Conservation (phyloP, 352 stramenopile genomes). For the Globisporangium sylvaticum region DNA sequence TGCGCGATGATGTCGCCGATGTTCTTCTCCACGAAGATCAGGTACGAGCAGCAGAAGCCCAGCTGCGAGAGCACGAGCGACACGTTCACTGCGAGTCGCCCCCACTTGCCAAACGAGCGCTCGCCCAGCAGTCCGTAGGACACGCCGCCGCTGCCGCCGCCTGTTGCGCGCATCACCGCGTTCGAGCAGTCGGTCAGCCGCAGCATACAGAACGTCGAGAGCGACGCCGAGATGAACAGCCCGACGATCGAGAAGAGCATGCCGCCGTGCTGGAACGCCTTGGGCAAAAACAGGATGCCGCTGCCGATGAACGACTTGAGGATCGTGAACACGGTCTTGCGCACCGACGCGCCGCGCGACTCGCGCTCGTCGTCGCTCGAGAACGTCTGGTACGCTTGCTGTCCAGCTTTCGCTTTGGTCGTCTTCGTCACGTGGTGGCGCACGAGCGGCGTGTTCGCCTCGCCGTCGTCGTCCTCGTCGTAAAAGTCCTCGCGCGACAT, state of each 20-base stretch:
- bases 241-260: conserved; percentile 64
- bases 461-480: conserved; percentile 21
- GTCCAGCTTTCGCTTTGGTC: conserved; percentile 21
- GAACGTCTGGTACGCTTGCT: conserved; percentile 13
- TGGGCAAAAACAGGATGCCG: conserved; percentile 63
- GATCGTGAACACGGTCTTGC: conserved; percentile 64
- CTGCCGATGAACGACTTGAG: conserved; percentile 74
- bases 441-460: conserved; percentile 38
- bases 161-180: conserved; percentile 23
- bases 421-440: conserved; percentile 9
- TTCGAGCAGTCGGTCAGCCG: conserved; percentile 53
- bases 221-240: conserved; percentile 33
- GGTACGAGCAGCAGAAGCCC: conserved; percentile 72
- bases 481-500: conserved; percentile 38
- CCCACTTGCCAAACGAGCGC: conserved; percentile 44
- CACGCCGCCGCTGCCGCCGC: conserved; percentile 26
- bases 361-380: conserved; percentile 13
- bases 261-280: conserved; percentile 61
- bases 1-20: conserved; percentile 56
- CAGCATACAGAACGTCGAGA: conserved; percentile 66
- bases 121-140: conserved; percentile 60
- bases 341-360: conserved; percentile 29
- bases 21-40: conserved; percentile 75
- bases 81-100: conserved; percentile 53
- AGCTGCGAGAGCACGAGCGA: conserved; percentile 68